These are phyloP conservation scores for Hanseniaspora clermontiae DNA, from an alignment of 805 yeast species.

Conservation along the genomic window DNA sequence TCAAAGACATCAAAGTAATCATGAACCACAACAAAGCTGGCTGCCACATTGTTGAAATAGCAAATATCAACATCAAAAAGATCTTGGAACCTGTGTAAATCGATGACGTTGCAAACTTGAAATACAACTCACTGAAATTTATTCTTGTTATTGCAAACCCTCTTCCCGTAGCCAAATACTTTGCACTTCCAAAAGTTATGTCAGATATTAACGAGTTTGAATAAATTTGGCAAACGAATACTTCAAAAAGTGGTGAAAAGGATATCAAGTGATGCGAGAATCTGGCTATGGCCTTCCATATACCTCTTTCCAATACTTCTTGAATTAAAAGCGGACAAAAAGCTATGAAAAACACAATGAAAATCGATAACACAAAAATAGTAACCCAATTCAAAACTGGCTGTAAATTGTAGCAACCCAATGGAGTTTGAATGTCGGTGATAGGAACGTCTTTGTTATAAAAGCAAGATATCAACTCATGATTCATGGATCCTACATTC, in stretches of 20 bases:
- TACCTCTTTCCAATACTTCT: conserved; percentile 76
- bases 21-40: conserved; percentile 62
- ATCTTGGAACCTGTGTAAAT: conserved; percentile 67
- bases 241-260: conserved; percentile 83
- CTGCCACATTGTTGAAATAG: conserved; percentile 71
- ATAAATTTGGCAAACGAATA: conserved; percentile 87
- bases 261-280: conserved; percentile 67
- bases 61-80: conserved; percentile 58
- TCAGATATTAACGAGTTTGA: conserved; percentile 65
- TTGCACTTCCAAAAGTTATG: conserved; percentile 81
- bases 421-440: conserved; percentile 60
- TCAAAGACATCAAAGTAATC: conserved; percentile 53
- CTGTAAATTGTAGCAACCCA: conserved; percentile 72
- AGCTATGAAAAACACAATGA: conserved; percentile 85
- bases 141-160: conserved; percentile 81
- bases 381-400: conserved; percentile 89
- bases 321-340: conserved; percentile 80
- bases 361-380: conserved; percentile 75
- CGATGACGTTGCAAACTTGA: conserved; percentile 63
- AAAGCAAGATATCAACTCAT: conserved; percentile 57
- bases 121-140: conserved; percentile 57
- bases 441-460: conserved; percentile 56
- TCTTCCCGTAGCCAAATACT: conserved; percentile 83
- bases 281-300: conserved; percentile 58
- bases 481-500: conserved; percentile 64